phyloP scores from a whole-genome alignment of 73 alveolate species.

The Uronychia setigera region DNA sequence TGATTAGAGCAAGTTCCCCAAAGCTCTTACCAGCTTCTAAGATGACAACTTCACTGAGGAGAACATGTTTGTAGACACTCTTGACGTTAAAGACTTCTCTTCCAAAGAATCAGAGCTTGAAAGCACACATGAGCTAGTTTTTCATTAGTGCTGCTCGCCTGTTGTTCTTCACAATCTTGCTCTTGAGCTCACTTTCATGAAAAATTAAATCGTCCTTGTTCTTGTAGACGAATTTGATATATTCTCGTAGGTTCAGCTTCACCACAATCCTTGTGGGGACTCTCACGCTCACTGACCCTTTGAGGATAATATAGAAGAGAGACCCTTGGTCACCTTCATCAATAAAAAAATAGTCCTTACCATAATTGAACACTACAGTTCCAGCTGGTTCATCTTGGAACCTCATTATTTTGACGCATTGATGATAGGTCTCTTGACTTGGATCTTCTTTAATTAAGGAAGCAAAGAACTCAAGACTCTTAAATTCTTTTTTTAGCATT shows the following conservation, averaged over 20 bases:
- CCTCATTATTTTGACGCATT: neutral
- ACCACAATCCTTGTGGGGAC: slow-evolving; percentile 13
- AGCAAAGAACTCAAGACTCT: neutral
- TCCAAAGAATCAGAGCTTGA: neutral
- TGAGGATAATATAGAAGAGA: slow-evolving; percentile 23
- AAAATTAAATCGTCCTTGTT: neutral
- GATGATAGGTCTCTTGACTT: neutral
- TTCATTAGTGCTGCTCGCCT: neutral
- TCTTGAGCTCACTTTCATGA: neutral
- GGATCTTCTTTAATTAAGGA: neutral
- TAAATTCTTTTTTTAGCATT: neutral
- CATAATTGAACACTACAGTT: neutral
- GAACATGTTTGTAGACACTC: neutral
- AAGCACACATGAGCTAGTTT: neutral
- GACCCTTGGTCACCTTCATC: slow-evolving; percentile 26
- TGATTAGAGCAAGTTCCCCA: slow-evolving; percentile 37
- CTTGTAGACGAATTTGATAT: neutral
- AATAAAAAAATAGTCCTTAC: neutral
- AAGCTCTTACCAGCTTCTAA: slow-evolving; percentile 19
- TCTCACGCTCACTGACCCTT: slow-evolving; percentile 34
- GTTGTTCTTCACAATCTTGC: neutral
- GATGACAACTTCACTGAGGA: slow-evolving; percentile 5
- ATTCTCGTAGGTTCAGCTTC: slow-evolving; percentile 24
- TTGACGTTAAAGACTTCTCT: neutral
- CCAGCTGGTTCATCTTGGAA: neutral